Base-by-base conservation (phyloP, 768 basidiomycete species). In the Exidia glandulosa region DNA sequence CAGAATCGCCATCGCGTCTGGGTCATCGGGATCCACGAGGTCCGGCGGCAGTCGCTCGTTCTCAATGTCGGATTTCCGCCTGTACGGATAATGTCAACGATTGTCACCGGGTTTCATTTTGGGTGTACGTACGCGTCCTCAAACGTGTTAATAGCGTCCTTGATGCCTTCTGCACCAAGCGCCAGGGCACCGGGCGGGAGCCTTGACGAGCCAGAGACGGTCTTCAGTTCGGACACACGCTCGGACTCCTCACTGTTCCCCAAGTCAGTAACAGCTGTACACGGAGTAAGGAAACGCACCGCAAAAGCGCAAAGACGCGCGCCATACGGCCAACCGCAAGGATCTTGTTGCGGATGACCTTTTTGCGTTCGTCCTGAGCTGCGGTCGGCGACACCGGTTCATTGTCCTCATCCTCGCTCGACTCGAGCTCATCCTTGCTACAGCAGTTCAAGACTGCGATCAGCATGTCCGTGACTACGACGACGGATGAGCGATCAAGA, bases 21-120 rank as follows among this genome's bases (percentile, higher is more conserved):
- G 25, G 50, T 54, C 50, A 4, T 72, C 66, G 30, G 76, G 76
- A 60, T 97, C 94, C 70, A 92, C 88, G 19, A 99, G 79, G 16
- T 97, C 93, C 2, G 95, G 95, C 2, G 95, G 96, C n/a, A 98
- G 77, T 33, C 94, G 87, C 73, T 99, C 96, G 74, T 98, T 98
- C 74, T 98, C 95, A 65, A 98, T 97, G 77, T 98, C 96, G 48
- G 90, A 92, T 76, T 94, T 94, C 62, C 94, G 92, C 6, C 30
- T n/a, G 10, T 25, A 29, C 9, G 36, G 36, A 19, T 37, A 10
- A 19, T 9, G 19, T 37, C 36, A 19, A 37, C 36, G 19, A 37
- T 9, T 9, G 36, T 37, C 19, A 37, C 19, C 10, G 10, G 36
- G 19, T 37, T 9, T 37, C 10, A 37, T 37, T 9, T 19, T 10